Evolutionary conservation across 345 rosid genomes (phyloP).

Genomic region (Salix purpurea): DNA sequence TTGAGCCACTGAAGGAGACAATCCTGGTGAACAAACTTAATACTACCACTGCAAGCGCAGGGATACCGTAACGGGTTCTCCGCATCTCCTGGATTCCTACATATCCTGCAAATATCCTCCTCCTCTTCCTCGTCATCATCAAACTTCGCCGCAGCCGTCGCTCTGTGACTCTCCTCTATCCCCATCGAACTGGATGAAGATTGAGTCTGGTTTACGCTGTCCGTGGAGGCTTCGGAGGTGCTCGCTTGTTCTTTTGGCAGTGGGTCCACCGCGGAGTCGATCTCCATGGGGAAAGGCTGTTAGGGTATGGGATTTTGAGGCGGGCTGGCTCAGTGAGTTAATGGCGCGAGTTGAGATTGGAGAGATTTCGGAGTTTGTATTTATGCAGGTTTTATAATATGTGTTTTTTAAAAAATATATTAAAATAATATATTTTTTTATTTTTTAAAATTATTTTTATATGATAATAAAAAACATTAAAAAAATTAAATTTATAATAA

Average conservation of each 20-base stretch:
- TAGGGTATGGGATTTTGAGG: not conserved
- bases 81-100: slow-evolving; percentile 88
- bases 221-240: not conserved
- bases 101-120: slow-evolving; percentile 99
- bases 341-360: slow-evolving; percentile 1
- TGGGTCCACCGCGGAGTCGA: slow-evolving; percentile 34
- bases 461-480: too few relatives aligned
- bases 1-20: slow-evolving; percentile 99
- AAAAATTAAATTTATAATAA: too few relatives aligned
- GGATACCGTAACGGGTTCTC: slow-evolving; percentile 93
- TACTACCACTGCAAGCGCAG: slow-evolving; percentile 98
- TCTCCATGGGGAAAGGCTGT: slow-evolving; percentile 36
- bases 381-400: not conserved
- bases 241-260: slow-evolving; percentile 12
- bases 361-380: not conserved
- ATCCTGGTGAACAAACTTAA: slow-evolving; percentile 96
- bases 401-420: too few relatives aligned
- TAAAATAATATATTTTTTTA: too few relatives aligned
- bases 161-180: slow-evolving; percentile 15
- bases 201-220: not conserved
- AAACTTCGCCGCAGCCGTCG: slow-evolving; percentile 23
- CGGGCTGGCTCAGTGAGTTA: slow-evolving; percentile 16
- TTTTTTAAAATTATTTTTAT: too few relatives aligned
- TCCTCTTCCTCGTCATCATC: slow-evolving; percentile 83
- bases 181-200: slow-evolving; percentile 8